Conservation (phyloP, 2,329 filamentous ascomycete species). For the Fusarium sambucinum region DNA sequence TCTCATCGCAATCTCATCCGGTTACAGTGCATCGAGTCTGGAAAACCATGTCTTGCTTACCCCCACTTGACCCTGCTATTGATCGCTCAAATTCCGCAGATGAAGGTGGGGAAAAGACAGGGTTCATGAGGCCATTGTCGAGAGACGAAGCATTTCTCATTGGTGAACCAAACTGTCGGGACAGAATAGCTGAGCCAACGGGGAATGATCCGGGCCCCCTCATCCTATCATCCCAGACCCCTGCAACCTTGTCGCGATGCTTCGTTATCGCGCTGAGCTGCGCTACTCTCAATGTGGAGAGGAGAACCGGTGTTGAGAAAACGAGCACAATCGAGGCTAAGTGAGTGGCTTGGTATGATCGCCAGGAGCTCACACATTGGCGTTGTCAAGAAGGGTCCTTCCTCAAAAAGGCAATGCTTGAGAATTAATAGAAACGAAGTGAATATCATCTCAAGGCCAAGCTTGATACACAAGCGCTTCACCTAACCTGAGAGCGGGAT, state of each 20-base stretch:
- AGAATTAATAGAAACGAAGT: slow-evolving; percentile 3
- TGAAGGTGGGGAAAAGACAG: slow-evolving; percentile 13
- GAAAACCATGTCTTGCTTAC: background rate
- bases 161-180: slow-evolving; percentile 37
- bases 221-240: slow-evolving; percentile 9
- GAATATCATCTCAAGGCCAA: slow-evolving; percentile 11
- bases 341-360: slow-evolving; percentile 16
- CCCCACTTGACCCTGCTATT: slow-evolving; percentile 4
- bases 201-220: slow-evolving; percentile 28
- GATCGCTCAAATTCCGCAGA: slow-evolving; percentile 4
- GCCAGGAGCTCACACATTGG: slow-evolving; percentile 13
- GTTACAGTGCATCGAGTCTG: slow-evolving; percentile 12
- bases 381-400: slow-evolving; percentile 2
- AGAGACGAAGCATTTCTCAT: slow-evolving; percentile 8
- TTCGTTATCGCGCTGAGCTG: slow-evolving; percentile 1
- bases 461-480: slow-evolving; percentile 1
- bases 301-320: background rate
- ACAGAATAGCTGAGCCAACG: slow-evolving; percentile 37
- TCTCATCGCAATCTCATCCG: background rate
- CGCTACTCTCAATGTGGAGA: slow-evolving; percentile 19
- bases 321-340: background rate
- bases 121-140: slow-evolving; percentile 26
- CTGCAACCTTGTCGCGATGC: slow-evolving; percentile 1
- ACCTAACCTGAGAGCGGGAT: slow-evolving; percentile 1
- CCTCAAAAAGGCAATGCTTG: slow-evolving; percentile 1